phyloP scores from a whole-genome alignment of 2,329 filamentous ascomycete species.

The Neofusicoccum sp. region DNA sequence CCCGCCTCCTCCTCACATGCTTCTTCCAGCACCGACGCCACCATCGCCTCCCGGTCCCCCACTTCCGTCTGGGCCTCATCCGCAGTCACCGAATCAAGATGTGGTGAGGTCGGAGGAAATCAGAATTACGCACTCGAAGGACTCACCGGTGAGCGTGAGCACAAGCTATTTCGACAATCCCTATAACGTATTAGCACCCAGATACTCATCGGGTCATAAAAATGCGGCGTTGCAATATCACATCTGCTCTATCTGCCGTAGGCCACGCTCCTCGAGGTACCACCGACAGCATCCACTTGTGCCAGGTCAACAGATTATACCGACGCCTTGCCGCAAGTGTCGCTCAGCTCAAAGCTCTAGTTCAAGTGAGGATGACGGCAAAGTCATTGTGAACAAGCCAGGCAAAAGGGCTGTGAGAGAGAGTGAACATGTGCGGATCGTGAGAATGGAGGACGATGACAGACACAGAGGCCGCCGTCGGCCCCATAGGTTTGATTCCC shows the following conservation, averaged over 20 bases:
- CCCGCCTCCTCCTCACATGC: neutral
- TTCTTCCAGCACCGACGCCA: neutral
- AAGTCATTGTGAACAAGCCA: slow-evolving; percentile 15
- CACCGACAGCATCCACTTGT: slow-evolving; percentile 40
- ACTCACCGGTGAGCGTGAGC: neutral
- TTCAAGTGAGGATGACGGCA: slow-evolving; percentile 24
- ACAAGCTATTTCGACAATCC: slow-evolving; percentile 5
- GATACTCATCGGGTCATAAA: neutral
- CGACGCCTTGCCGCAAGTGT: slow-evolving; percentile 35
- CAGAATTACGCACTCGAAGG: slow-evolving; percentile 10
- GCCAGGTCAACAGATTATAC: slow-evolving; percentile 32
- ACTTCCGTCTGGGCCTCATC: neutral
- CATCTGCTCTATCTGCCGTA: slow-evolving; percentile 38
- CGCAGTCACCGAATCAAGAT: neutral
- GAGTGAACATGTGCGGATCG: slow-evolving; percentile 24
- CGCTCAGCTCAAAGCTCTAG: slow-evolving; percentile 28
- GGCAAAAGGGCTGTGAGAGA: slow-evolving; percentile 16
- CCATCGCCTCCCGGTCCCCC: neutral
- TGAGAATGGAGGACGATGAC: slow-evolving; percentile 27
- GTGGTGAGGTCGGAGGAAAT: slow-evolving; percentile 20
- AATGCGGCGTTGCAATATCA: slow-evolving; percentile 29
- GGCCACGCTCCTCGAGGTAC: slow-evolving; percentile 37
- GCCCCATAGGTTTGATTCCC: slow-evolving; percentile 26
- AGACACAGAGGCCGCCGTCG: slow-evolving; percentile 28
- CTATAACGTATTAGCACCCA: slow-evolving; percentile 26